These are phyloP conservation scores for Trifolium subterraneum DNA, from an alignment of 306 rosid species.

Conservation along the genomic window DNA sequence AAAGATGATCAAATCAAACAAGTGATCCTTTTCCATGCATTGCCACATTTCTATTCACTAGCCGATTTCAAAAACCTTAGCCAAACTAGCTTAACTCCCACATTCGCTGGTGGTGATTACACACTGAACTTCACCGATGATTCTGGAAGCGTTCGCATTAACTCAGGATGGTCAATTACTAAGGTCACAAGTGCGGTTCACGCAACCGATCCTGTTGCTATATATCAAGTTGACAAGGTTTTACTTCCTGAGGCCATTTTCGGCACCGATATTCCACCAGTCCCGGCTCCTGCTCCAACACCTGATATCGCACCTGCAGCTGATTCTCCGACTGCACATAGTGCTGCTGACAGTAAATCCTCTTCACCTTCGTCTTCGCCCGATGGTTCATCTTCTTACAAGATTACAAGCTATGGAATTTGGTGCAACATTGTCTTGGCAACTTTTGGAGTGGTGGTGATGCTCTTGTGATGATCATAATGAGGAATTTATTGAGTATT, in stretches of 20 bases:
- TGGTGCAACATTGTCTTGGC: slow-evolving; percentile 65
- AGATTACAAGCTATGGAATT: slow-evolving; percentile 57
- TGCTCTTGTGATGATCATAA: slow-evolving; percentile 60
- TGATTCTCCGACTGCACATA: slow-evolving; percentile 59
- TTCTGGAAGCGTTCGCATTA: slow-evolving; percentile 64
- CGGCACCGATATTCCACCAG: slow-evolving; percentile 83
- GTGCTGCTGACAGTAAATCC: slow-evolving; percentile 47
- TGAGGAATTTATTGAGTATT: slow-evolving; percentile 32
- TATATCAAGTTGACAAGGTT: slow-evolving; percentile 78
- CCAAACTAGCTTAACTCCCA: slow-evolving; percentile 58
- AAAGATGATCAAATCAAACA: slow-evolving; percentile 72
- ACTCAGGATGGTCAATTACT: slow-evolving; percentile 83
- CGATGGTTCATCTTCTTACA: slow-evolving; percentile 62
- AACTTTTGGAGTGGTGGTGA: slow-evolving; percentile 55
- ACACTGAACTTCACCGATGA: slow-evolving; percentile 77
- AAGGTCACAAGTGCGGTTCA: slow-evolving; percentile 85
- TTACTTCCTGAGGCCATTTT: slow-evolving; percentile 90
- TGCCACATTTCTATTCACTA: slow-evolving; percentile 80
- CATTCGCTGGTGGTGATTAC: slow-evolving; percentile 83
- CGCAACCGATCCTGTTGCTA: slow-evolving; percentile 82
- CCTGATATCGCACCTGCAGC: slow-evolving; percentile 77
- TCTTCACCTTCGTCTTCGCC: slow-evolving; percentile 65
- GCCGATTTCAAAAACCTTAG: slow-evolving; percentile 82
- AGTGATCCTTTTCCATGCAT: slow-evolving; percentile 77
- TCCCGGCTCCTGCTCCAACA: slow-evolving; percentile 84